Conservation (phyloP, 805 yeast species). For the Ogataea paradorogensis region DNA sequence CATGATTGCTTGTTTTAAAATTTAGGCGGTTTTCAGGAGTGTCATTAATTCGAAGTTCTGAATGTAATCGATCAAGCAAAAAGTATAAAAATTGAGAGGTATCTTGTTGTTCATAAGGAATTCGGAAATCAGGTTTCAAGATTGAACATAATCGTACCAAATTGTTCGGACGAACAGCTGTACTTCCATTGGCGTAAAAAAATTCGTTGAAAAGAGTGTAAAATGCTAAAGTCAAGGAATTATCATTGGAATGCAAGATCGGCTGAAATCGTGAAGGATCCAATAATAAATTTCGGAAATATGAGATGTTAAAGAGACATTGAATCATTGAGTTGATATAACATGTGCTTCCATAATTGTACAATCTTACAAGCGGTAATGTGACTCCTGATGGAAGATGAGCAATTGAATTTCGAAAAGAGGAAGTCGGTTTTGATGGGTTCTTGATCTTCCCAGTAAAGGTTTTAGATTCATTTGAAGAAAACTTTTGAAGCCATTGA, state of each 20-base stretch:
- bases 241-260: constrained; percentile 13
- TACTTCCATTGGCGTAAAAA: constrained; percentile 50
- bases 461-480: constrained; percentile 25
- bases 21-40: constrained; percentile 20
- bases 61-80: constrained; percentile 63
- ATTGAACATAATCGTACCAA: constrained; percentile 46
- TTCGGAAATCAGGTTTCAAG: constrained; percentile 62
- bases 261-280: constrained; percentile 30
- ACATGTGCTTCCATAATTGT: constrained; percentile 71
- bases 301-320: constrained; percentile 54
- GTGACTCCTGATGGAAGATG: constrained; percentile 1
- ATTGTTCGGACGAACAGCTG: constrained; percentile 61
- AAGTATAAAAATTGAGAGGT: constrained; percentile 74
- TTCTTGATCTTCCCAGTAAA: constrained; percentile 11
- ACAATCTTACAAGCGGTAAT: constrained; percentile 38
- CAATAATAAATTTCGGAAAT: constrained; percentile 49
- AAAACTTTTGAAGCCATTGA: constrained; percentile 39
- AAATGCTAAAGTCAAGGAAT: constrained; percentile 45
- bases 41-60: constrained; percentile 45
- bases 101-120: constrained; percentile 78
- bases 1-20: constrained; percentile 26
- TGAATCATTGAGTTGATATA: constrained; percentile 75
- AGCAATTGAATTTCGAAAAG: constrained; percentile 3
- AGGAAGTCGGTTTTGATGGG: constrained; percentile 1
- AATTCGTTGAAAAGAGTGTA: constrained; percentile 56